Conservation (phyloP, 2,329 filamentous ascomycete genomes). For the Arthroderma uncinatum region DNA sequence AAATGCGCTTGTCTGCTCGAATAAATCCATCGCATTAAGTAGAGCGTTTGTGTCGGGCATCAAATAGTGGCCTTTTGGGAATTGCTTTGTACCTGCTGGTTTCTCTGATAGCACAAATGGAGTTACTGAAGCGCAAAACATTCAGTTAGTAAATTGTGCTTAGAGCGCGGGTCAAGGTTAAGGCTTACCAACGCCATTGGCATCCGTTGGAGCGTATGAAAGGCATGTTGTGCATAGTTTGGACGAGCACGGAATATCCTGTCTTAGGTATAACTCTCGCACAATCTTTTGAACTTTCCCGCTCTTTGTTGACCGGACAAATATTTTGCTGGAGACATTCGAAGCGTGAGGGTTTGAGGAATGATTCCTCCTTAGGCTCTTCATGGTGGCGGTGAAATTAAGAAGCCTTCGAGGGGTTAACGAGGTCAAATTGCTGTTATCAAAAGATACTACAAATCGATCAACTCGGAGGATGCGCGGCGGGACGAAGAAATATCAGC, state of each 20-base stretch:
- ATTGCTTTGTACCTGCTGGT: conserved; percentile 71
- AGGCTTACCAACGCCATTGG: conserved; percentile 58
- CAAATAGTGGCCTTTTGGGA: conserved; percentile 81
- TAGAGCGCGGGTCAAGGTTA: neutral
- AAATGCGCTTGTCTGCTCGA: conserved; percentile 83
- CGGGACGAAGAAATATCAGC: neutral
- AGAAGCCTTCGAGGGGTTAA: neutral
- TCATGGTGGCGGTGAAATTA: conserved; percentile 36
- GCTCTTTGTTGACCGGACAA: conserved; percentile 84
- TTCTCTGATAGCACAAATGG: conserved; percentile 83
- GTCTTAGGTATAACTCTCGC: conserved; percentile 84
- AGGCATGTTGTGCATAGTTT: conserved; percentile 71
- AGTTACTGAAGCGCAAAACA: conserved; percentile 43
- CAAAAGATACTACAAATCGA: neutral
- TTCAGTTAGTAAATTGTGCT: neutral
- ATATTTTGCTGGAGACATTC: conserved; percentile 89
- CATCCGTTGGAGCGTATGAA: conserved; percentile 63
- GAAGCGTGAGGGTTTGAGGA: conserved; percentile 46
- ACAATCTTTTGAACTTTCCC: conserved; percentile 99
- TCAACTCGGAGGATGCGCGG: neutral
- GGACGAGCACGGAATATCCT: conserved; percentile 95
- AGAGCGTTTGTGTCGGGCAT: conserved; percentile 94
- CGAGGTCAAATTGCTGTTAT: neutral
- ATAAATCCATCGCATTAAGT: conserved; percentile 90
- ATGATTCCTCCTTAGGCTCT: conserved; percentile 50